Conservation (phyloP, 345 rosid species). For the Hirschfeldia incana region DNA sequence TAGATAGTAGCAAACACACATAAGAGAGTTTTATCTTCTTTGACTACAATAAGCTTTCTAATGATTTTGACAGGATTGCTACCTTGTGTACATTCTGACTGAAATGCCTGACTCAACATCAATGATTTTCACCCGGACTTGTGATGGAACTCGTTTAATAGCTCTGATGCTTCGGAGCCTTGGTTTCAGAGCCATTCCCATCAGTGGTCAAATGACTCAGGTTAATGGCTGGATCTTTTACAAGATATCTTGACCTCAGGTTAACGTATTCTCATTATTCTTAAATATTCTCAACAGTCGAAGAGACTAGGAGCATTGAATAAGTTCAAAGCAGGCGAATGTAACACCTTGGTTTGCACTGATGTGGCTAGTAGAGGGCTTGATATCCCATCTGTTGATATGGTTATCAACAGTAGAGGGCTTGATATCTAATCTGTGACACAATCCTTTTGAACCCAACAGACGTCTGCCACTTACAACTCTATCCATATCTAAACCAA, state of each 20-base stretch:
- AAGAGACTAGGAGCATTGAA: constrained; percentile 95
- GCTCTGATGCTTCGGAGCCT: constrained; percentile 83
- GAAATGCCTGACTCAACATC: constrained; percentile 74
- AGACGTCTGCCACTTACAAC: no score
- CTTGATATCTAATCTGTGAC: no score
- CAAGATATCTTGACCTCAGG: background rate
- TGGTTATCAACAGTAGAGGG: constrained; percentile 60
- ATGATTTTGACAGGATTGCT: constrained; percentile 66
- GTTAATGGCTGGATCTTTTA: constrained; percentile 27
- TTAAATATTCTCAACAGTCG: constrained; percentile 47
- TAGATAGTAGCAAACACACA: background rate
- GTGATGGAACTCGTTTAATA: constrained; percentile 76
- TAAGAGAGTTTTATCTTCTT: constrained; percentile 6
- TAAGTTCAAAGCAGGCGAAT: constrained; percentile 92
- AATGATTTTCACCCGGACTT: constrained; percentile 95
- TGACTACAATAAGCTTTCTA: background rate
- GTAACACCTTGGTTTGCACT: constrained; percentile 87
- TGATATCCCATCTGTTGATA: constrained; percentile 93
- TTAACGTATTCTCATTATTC: background rate
- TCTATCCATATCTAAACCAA: no score
- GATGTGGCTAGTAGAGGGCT: constrained; percentile 99
- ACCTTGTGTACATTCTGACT: constrained; percentile 78
- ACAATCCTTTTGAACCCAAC: no score
- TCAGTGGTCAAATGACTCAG: constrained; percentile 98
- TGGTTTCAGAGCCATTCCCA: constrained; percentile 88